These are phyloP conservation scores for Quercus aquifolioides DNA, from an alignment of 306 rosid genomes.

Conservation along the genomic window DNA sequence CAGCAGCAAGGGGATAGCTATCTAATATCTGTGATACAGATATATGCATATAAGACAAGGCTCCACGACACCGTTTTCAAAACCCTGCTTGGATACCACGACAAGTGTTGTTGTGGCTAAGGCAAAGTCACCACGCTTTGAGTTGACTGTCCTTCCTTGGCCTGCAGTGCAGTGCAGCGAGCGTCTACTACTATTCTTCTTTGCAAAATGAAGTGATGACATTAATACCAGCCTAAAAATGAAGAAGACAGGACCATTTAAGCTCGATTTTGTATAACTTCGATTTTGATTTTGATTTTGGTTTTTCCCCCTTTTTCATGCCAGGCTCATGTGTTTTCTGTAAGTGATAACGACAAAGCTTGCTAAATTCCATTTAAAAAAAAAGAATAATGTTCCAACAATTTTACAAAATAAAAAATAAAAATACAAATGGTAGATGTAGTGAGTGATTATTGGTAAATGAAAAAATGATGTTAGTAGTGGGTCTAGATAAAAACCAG, in stretches of 20 bases:
- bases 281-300: too few relatives aligned
- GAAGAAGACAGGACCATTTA: too few relatives aligned
- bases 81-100: background rate
- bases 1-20: constrained; percentile 13
- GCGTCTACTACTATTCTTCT: background rate
- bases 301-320: too few relatives aligned
- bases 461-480: fast-evolving
- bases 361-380: too few relatives aligned
- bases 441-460: too few relatives aligned
- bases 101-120: background rate
- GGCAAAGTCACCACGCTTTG: background rate
- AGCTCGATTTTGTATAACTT: too few relatives aligned
- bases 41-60: background rate
- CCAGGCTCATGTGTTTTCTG: too few relatives aligned
- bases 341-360: too few relatives aligned
- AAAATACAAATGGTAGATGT: too few relatives aligned
- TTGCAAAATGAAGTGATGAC: background rate
- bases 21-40: background rate
- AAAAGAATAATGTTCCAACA: too few relatives aligned
- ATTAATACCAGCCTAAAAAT: too few relatives aligned
- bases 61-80: constrained; percentile 28
- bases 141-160: background rate
- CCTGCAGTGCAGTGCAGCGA: background rate
- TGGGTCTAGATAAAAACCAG: fast-evolving
- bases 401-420: too few relatives aligned